Evolutionary conservation across 495 filamentous ascomycete genomes (phyloP).

Genomic region (Hypoxylon perforatum): DNA sequence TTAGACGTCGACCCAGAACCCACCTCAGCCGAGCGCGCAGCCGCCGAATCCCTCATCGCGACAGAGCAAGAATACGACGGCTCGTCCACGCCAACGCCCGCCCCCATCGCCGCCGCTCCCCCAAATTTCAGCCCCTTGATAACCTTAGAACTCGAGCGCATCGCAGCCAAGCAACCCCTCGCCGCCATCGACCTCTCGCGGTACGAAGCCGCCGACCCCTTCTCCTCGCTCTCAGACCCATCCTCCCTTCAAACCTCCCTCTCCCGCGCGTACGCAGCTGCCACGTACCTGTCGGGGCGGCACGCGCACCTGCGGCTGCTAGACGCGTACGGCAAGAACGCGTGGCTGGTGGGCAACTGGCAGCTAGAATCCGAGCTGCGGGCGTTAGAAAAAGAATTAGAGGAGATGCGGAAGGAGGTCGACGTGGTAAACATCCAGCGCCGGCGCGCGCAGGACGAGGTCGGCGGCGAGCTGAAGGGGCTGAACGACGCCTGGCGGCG

Average conservation of each 20-base stretch:
- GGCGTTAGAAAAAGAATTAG: conserved; percentile 81
- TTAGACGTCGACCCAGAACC: conserved; percentile 78
- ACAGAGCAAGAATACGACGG: conserved; percentile 64
- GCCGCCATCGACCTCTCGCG: conserved; percentile 80
- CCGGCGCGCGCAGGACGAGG: conserved; percentile 74
- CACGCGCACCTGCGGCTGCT: conserved; percentile 78
- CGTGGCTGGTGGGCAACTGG: conserved; percentile 87
- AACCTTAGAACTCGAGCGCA: conserved; percentile 65
- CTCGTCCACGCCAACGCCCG: conserved; percentile 50
- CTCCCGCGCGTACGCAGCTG: conserved; percentile 68
- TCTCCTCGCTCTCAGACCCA: conserved; percentile 28
- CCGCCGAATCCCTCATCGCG: conserved; percentile 72
- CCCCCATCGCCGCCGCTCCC: conserved; percentile 47
- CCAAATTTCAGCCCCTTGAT: conserved; percentile 69
- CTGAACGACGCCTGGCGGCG: conserved; percentile 79
- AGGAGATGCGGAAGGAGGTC: conserved; percentile 68
- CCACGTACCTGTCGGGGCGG: conserved; percentile 72
- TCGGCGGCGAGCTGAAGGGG: conserved; percentile 71
- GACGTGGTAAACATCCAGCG: conserved; percentile 78
- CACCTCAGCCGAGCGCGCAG: conserved; percentile 65
- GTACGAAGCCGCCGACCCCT: conserved; percentile 72
- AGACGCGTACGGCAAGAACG: conserved; percentile 85
- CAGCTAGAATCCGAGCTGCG: conserved; percentile 78
- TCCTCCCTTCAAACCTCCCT: conserved; percentile 45
- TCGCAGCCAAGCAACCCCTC: conserved; percentile 52